Evolutionary conservation across 2,329 filamentous ascomycete species (phyloP), one percentile per base, ranked within the genome.

Genomic region (Fusarium buxicola): DNA sequence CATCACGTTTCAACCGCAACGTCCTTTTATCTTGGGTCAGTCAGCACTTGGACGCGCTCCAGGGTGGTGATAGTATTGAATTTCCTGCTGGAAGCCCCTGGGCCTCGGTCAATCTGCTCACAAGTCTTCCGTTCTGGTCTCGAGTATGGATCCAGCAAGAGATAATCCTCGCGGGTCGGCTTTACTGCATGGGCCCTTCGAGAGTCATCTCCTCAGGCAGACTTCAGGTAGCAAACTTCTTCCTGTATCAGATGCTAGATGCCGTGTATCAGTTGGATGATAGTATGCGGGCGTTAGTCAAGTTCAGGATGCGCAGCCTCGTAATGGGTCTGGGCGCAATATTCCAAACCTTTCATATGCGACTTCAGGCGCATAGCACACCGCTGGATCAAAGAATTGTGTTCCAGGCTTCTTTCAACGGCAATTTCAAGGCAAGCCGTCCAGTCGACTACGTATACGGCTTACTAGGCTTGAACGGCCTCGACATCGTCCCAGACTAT

Each of bases 141-240:
- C 44, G 44, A 12, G 31, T 46, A 16, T 46, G 44, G 31, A 46
- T 46, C 44, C 21, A 41, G 25, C 39, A 41, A 12, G 39, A 41
- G 39, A 30, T 30, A 8, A 18, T 41, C 25, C 39, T 41, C 25
- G 39, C 39, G 4, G 13, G 25, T 11, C 13, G 25, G 12, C 36
- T 40, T 27, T 27, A 40, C 36, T 40, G 15, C 36, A 25, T 40
- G 36, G 18, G 36, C 10, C 36, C 36, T 8, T 40, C 36, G 8
- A 40, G 27, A 6, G 16, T 21, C 10, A 21, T 27, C 12, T n/a
- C 21, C 36, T 27, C 21, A 4, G 36, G 36, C 12, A n/a, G 13
- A 40, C n/a, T 27, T n/a, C 21, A 21, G 24, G 36, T 27, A 8
- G 36, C 36, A 7, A 13, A 25, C 12, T 40, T 40, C 36, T 40